Percentiles rank a stretch among this genome's conserved stretches.
Conservation (phyloP, 2,329 filamentous ascomycete genomes). For the Lachnellula willkommii region DNA sequence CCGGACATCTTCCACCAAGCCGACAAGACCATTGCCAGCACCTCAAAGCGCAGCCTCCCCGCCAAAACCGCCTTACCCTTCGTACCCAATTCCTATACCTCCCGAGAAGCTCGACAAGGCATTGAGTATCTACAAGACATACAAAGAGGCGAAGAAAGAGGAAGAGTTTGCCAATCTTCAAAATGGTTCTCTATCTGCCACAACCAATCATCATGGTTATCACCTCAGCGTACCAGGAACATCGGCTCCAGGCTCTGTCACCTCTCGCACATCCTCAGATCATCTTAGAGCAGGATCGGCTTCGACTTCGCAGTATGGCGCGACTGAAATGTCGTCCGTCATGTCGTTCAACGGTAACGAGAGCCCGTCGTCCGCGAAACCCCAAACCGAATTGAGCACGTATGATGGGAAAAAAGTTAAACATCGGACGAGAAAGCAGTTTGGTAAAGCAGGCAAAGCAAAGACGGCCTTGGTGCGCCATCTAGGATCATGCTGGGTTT, state of each 20-base stretch:
- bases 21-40: constrained; percentile 1
- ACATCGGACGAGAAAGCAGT: constrained; percentile 17
- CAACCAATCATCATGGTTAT: constrained; percentile 12
- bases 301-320: constrained; percentile 14
- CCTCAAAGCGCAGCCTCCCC: constrained; percentile 14
- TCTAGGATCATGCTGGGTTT: constrained; percentile 24
- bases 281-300: constrained; percentile 13
- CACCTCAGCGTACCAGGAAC: constrained; percentile 13
- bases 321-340: constrained; percentile 26
- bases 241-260: constrained; percentile 17
- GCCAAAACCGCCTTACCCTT: constrained; percentile 6
- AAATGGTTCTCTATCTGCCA: constrained; percentile 11
- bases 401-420: constrained; percentile 24
- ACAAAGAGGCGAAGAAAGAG: constrained; percentile 10
- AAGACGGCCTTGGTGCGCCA: constrained; percentile 28
- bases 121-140: constrained; percentile 19
- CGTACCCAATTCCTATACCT: constrained; percentile 23
- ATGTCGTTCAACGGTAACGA: constrained; percentile 25
- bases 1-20: constrained; percentile 8
- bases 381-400: constrained; percentile 14
- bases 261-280: constrained; percentile 18
- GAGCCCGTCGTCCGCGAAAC: constrained; percentile 14
- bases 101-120: constrained; percentile 21
- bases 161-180: constrained; percentile 19
- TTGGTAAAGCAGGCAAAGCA: constrained; percentile 19